phyloP scores from a whole-genome alignment of 495 filamentous ascomycete genomes.

The Lineolata rhizophorae region DNA sequence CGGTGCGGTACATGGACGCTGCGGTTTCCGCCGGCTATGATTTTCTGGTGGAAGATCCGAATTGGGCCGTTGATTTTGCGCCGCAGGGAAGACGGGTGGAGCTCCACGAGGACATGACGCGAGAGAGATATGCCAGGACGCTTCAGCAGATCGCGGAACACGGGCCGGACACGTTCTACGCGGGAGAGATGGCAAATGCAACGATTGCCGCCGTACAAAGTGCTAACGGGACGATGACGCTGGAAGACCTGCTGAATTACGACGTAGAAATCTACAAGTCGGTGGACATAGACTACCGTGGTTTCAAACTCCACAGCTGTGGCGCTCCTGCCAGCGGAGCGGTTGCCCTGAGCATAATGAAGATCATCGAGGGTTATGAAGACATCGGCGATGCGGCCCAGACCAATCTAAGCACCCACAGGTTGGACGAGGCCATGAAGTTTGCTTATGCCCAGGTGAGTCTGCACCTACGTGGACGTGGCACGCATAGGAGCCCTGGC shows the following conservation, averaged over 20 bases:
- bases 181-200: slow-evolving; percentile 45
- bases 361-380: slow-evolving; percentile 53
- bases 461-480: not conserved
- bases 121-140: slow-evolving; percentile 57
- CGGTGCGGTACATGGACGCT: slow-evolving; percentile 41
- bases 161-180: slow-evolving; percentile 58
- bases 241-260: slow-evolving; percentile 55
- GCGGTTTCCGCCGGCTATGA: slow-evolving; percentile 19
- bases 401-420: slow-evolving; percentile 47
- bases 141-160: slow-evolving; percentile 48
- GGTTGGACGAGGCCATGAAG: slow-evolving; percentile 66
- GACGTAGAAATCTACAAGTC: slow-evolving; percentile 34
- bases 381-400: slow-evolving; percentile 28
- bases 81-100: slow-evolving; percentile 50
- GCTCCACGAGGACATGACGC: slow-evolving; percentile 53
- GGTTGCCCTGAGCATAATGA: slow-evolving; percentile 50
- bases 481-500: not conserved
- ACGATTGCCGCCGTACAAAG: slow-evolving; percentile 43
- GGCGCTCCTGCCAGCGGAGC: slow-evolving; percentile 54
- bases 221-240: slow-evolving; percentile 59
- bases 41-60: slow-evolving; percentile 49
- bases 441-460: slow-evolving; percentile 57
- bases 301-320: slow-evolving; percentile 41
- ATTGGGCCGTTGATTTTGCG: slow-evolving; percentile 74
- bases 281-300: slow-evolving; percentile 46